Conservation (phyloP, 1,284 basidiomycete species). For the Pseudozyma tsukubaensis region DNA sequence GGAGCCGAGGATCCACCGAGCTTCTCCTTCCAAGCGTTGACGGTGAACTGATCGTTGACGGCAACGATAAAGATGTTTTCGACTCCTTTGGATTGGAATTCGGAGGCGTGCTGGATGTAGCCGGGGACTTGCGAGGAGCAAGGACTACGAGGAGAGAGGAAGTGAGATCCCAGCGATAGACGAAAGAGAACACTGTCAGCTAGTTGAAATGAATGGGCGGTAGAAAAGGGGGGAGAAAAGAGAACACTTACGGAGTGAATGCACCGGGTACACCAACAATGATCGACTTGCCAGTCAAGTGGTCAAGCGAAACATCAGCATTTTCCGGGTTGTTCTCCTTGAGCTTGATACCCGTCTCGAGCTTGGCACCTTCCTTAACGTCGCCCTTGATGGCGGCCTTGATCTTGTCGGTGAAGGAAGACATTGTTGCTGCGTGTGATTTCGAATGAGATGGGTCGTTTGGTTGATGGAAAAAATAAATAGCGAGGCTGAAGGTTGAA, state of each 20-base stretch:
- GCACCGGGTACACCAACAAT: slow-evolving; percentile 50
- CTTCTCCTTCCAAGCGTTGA: slow-evolving; percentile 66
- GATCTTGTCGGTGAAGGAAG: slow-evolving; percentile 51
- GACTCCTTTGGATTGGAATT: slow-evolving; percentile 62
- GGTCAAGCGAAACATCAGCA: slow-evolving; percentile 53
- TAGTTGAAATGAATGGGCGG: not conserved
- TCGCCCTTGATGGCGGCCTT: slow-evolving; percentile 47
- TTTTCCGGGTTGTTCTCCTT: slow-evolving; percentile 61
- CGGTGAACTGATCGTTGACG: slow-evolving; percentile 65
- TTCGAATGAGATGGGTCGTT: not conserved
- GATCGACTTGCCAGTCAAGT: slow-evolving; percentile 44
- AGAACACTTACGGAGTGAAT: slow-evolving; percentile 39
- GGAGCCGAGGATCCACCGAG: slow-evolving; percentile 41
- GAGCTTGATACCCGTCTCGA: slow-evolving; percentile 50
- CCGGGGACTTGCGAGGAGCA: slow-evolving; percentile 67
- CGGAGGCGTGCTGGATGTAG: slow-evolving; percentile 59
- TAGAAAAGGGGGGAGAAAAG: not conserved
- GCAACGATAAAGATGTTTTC: slow-evolving; percentile 61
- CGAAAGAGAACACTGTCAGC: slow-evolving; percentile 8
- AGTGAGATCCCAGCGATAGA: not conserved
- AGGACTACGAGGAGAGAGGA: slow-evolving; percentile 25
- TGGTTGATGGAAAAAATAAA: not conserved
- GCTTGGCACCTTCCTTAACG: slow-evolving; percentile 56
- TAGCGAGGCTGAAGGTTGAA: not conserved
- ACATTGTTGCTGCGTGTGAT: slow-evolving; percentile 21